Percentiles rank a stretch among this genome's conserved stretches.
Evolutionary conservation across 2,329 filamentous ascomycete genomes (phyloP).

Genomic region (Scopulariopsis brevicaulis): DNA sequence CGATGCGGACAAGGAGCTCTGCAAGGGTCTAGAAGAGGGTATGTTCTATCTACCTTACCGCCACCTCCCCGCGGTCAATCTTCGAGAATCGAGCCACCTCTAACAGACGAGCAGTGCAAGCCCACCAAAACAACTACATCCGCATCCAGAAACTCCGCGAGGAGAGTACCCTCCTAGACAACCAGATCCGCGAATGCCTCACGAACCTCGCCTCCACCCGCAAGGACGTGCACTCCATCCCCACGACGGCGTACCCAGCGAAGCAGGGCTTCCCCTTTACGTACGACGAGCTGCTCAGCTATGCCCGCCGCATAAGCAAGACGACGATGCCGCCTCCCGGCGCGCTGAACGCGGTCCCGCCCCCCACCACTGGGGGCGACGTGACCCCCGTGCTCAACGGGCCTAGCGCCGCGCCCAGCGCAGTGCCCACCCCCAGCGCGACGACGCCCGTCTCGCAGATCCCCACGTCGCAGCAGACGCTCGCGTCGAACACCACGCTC

Average conservation of each 20-base stretch:
- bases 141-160: slow-evolving; percentile 59
- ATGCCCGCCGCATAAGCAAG: slow-evolving; percentile 69
- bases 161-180: slow-evolving; percentile 53
- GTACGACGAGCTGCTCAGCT: slow-evolving; percentile 64
- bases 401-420: slow-evolving; percentile 4
- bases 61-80: neutral
- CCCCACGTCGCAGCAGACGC: slow-evolving; percentile 19
- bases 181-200: slow-evolving; percentile 61
- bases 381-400: slow-evolving; percentile 8
- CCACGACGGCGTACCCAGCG: slow-evolving; percentile 42
- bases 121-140: slow-evolving; percentile 63
- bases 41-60: slow-evolving; percentile 7
- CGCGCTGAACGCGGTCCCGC: slow-evolving; percentile 26
- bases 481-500: slow-evolving; percentile 25
- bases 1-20: slow-evolving; percentile 57
- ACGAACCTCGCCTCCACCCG: slow-evolving; percentile 60
- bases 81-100: neutral
- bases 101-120: slow-evolving; percentile 44
- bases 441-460: slow-evolving; percentile 11
- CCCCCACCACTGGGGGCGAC: slow-evolving; percentile 14
- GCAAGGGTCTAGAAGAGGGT: slow-evolving; percentile 55
- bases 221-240: slow-evolving; percentile 56
- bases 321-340: slow-evolving; percentile 62
- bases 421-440: slow-evolving; percentile 9
- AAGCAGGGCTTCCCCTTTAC: slow-evolving; percentile 43